Base-by-base conservation (phyloP, 2,329 filamentous ascomycete genomes). In the Epichloe elymi region DNA sequence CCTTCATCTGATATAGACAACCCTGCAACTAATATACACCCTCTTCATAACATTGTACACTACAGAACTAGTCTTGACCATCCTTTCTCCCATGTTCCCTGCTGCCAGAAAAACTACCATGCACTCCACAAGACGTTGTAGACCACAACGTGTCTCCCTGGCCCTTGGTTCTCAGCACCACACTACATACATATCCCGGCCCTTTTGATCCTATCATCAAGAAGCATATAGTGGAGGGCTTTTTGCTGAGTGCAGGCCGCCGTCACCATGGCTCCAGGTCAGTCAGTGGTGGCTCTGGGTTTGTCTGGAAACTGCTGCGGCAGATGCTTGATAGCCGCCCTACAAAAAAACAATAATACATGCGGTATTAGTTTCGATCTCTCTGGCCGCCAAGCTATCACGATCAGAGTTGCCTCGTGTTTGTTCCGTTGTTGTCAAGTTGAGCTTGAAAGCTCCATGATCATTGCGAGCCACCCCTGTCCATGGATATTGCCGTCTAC, bases 11-110 rank as follows among this genome's bases (percentile, higher is more conserved):
- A 55, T 63, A 64, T 62, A 60, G 54, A 55, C 55, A 51, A 60
- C 61, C 62, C 57, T 59, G 59, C 55, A 57, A 57, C 54, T 60
- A 56, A 62, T 59, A 61, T 52, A 53, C 61, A 60, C 57, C 58
- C 53, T 35, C 37, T 26, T 40, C 42, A 42, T 41, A 26, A 20
- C 39, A 54, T 58, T 56, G 57, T 53, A 57, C 58, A 54, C 30
- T 51, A 53, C 52, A 51, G 57, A 52, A 50, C 42, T 50, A 49
- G 55, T 53, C 44, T 41, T 50, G 26, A 37, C 39, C 19, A 36
- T 38, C 51, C 42, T 42, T 48, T 47, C 17, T 51, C 23, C 51
- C 48, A 48, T 49, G 49, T 47, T 33, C 49, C 52, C 52, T 51
- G 49, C 45, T 26, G 38, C 35, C 12, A 42, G 30, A 19, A 43